Evolutionary conservation across 2,329 filamentous ascomycete genomes (phyloP).

Genomic region (Alternaria ethzedia): DNA sequence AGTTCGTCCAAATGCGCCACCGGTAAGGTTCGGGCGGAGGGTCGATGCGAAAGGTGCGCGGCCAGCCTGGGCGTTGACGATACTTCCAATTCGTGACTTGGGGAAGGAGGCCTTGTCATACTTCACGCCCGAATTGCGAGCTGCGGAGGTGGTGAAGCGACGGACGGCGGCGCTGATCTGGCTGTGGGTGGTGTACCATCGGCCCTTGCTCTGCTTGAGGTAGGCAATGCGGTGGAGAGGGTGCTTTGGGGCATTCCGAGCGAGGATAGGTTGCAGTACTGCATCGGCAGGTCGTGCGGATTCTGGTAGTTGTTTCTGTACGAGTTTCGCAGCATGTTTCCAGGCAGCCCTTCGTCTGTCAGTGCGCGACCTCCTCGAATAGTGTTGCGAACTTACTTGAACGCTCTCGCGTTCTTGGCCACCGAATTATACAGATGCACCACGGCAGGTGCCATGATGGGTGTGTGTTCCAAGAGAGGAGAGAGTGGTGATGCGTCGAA

Average conservation of each 20-base stretch:
- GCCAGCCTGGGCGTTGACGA: constrained; percentile 69
- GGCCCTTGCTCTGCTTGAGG: constrained; percentile 68
- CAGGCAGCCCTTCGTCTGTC: constrained; percentile 52
- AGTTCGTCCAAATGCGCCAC: constrained; percentile 80
- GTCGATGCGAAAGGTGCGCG: constrained; percentile 87
- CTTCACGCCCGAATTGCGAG: constrained; percentile 48
- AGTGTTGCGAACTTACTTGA: constrained; percentile 42
- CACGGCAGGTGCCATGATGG: constrained; percentile 48
- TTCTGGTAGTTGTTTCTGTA: constrained; percentile 54
- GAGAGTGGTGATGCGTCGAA: constrained; percentile 13
- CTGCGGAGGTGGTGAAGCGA: constrained; percentile 59
- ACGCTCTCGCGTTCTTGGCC: constrained; percentile 50
- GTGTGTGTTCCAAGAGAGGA: constrained; percentile 23
- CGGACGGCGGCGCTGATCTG: constrained; percentile 53
- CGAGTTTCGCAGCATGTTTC: constrained; percentile 54
- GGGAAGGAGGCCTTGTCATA: constrained; percentile 61
- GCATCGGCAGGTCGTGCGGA: constrained; percentile 52
- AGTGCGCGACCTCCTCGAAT: constrained; percentile 5
- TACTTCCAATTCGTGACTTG: constrained; percentile 62
- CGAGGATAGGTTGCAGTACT: constrained; percentile 66
- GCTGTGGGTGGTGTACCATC: constrained; percentile 67
- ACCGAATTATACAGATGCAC: constrained; percentile 50
- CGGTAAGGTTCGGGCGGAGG: constrained; percentile 89
- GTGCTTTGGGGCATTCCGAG: constrained; percentile 62
- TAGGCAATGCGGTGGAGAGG: constrained; percentile 67